These are phyloP conservation scores for Monilinia laxa DNA, from an alignment of 2,329 filamentous ascomycete species.

Conservation along the genomic window DNA sequence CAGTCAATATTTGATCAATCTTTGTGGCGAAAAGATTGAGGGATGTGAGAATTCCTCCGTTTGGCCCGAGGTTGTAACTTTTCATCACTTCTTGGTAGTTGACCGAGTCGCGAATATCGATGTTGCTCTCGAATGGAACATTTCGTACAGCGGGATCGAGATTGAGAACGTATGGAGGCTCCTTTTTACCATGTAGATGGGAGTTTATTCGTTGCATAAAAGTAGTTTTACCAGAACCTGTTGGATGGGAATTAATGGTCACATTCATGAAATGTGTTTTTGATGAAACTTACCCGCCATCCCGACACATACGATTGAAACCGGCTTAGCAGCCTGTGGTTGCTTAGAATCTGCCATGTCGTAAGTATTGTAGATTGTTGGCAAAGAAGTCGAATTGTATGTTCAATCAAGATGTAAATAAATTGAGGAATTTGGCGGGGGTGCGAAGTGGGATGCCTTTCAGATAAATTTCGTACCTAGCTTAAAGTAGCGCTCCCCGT, in stretches of 20 bases:
- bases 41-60: constrained; percentile 93
- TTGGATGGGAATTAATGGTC: constrained; percentile 17
- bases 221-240: constrained; percentile 96
- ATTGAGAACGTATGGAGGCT: constrained; percentile 92
- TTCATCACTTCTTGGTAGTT: constrained; percentile 99
- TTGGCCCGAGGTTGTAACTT: constrained; percentile 95
- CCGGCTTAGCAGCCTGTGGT: constrained; percentile 50
- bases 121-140: constrained; percentile 94
- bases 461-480: constrained; percentile 26
- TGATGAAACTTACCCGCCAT: constrained; percentile 71
- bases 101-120: constrained; percentile 97
- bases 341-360: constrained; percentile 44
- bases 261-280: neutral
- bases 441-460: constrained; percentile 32
- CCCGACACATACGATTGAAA: constrained; percentile 88
- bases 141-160: constrained; percentile 92
- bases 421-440: constrained; percentile 29
- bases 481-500: constrained; percentile 16
- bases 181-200: constrained; percentile 76
- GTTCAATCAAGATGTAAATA: constrained; percentile 1
- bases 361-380: constrained; percentile 6
- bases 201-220: constrained; percentile 99
- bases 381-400: constrained; percentile 6
- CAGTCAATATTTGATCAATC: constrained; percentile 86
- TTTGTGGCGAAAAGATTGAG: constrained; percentile 97